Base-by-base conservation (phyloP, 768 basidiomycete genomes). In the Lactarius sp. region DNA sequence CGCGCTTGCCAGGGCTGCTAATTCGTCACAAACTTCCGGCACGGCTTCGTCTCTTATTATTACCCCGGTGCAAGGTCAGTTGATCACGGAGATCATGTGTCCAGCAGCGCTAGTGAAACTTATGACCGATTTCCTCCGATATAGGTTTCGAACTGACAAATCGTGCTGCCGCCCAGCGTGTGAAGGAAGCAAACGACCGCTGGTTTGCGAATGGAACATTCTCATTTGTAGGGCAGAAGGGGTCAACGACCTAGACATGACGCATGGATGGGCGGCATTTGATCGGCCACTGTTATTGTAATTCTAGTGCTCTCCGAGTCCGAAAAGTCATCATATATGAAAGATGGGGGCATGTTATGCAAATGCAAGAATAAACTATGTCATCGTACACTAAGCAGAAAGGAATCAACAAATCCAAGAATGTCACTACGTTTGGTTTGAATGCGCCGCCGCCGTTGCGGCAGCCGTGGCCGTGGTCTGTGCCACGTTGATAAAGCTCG, bases 71-170 rank as follows among this genome's bases (percentile, higher is more conserved):
- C 96, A 98, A 85, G 96, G 92, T 85, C 65, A 44, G 79, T 49
- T 64, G 49, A 54, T n/a, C 42, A 62, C 6, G 27, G 22, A 33
- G 47, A 49, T 27, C 22, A 49, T 47, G 3, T 47, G 8, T 12
- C n/a, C 18, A n/a, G 14, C 16, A 14, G 14, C 10, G 55, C 57
- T 56, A 41, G 51, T 18, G 52, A 52, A 33, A 33, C 57, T 59
- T 37, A 59, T 31, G 37, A 41, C 46, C 55, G 6, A 18, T 13
- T 39, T n/a, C 33, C 13, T 62, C 56, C 59, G 56, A 3, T 68
- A 31, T 61, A 91, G 92, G 94, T 39, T 90, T 99, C 75, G 95
- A 99, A 75, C 80, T 99, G 64, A 94, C 94, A 59, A 98, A 98
- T 72, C 88, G 91, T 31, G 82, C 90, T n/a, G 84, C 88, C 5